Percentiles rank a stretch among this genome's conserved stretches.
Evolutionary conservation across 2,329 filamentous ascomycete genomes (phyloP).

Genomic region (Penicillium concentricum): DNA sequence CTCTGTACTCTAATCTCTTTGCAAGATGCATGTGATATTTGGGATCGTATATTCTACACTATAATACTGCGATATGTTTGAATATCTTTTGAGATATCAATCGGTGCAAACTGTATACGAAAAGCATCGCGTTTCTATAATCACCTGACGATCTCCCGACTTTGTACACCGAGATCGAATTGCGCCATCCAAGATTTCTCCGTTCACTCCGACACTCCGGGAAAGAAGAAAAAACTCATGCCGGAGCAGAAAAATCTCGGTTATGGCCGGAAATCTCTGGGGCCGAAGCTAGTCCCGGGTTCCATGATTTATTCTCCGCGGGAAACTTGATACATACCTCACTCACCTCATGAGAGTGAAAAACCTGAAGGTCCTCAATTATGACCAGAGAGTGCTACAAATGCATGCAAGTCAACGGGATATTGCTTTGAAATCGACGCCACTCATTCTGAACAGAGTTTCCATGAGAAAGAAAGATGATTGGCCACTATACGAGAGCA

Average conservation of each 20-base stretch:
- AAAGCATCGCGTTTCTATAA: neutral
- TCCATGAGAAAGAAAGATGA: conserved; percentile 1
- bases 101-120: neutral
- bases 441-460: conserved; percentile 5
- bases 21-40: too few species aligned
- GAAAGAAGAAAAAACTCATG: neutral
- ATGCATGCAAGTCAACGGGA: neutral
- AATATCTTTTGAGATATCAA: neutral
- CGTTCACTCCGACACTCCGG: conserved; percentile 1
- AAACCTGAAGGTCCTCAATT: neutral
- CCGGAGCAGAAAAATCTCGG: conserved; percentile 10
- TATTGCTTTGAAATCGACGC: conserved; percentile 11
- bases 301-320: conserved; percentile 14
- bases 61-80: neutral
- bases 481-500: conserved; percentile 9
- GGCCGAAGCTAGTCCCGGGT: conserved; percentile 10
- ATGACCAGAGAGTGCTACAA: neutral
- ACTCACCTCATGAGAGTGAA: neutral
- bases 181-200: neutral
- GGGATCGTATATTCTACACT: too few species aligned
- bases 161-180: conserved; percentile 4
- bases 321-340: conserved; percentile 7
- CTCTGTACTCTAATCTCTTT: too few species aligned
- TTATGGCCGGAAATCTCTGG: conserved; percentile 28
- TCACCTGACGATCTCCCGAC: neutral